Evolutionary conservation across 176 grass and related monocot genomes (phyloP).

Genomic region (Raddia distichophylla): DNA sequence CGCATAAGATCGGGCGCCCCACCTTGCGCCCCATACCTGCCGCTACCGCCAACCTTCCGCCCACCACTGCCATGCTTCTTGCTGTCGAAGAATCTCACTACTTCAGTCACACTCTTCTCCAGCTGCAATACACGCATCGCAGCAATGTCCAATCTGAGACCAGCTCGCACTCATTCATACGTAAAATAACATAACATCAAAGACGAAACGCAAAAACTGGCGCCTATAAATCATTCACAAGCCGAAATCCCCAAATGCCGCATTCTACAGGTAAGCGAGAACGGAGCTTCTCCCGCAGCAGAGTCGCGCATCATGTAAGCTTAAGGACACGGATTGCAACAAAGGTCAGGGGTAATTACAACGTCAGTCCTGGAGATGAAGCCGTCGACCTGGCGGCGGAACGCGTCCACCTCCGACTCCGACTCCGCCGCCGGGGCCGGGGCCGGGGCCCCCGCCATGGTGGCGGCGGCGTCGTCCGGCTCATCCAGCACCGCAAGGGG

Average conservation of each 20-base stretch:
- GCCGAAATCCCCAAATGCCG: neutral
- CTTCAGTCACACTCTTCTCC: constrained; percentile 66
- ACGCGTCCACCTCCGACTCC: constrained; percentile 40
- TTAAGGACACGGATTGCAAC: neutral
- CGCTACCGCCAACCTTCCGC: constrained; percentile 37
- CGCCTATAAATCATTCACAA: neutral
- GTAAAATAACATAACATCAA: neutral
- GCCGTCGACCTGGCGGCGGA: constrained; percentile 49
- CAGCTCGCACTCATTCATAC: neutral
- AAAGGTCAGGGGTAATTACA: constrained; percentile 27
- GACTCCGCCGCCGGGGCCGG: neutral
- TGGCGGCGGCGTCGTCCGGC: neutral
- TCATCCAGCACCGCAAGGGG: neutral
- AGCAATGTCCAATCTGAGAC: constrained; percentile 17
- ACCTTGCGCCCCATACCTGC: constrained; percentile 2
- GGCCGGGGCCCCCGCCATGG: neutral
- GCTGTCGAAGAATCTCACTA: constrained; percentile 52
- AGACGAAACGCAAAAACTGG: neutral
- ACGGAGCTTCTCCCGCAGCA: neutral
- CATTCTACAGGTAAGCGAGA: neutral
- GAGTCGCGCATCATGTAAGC: neutral
- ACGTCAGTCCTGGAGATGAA: constrained; percentile 55
- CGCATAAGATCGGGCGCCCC: constrained; percentile 71
- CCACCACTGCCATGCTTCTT: constrained; percentile 63
- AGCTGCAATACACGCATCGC: constrained; percentile 49